phyloP scores from a whole-genome alignment of 305 asterid genomes.

The Striga hermonthica region DNA sequence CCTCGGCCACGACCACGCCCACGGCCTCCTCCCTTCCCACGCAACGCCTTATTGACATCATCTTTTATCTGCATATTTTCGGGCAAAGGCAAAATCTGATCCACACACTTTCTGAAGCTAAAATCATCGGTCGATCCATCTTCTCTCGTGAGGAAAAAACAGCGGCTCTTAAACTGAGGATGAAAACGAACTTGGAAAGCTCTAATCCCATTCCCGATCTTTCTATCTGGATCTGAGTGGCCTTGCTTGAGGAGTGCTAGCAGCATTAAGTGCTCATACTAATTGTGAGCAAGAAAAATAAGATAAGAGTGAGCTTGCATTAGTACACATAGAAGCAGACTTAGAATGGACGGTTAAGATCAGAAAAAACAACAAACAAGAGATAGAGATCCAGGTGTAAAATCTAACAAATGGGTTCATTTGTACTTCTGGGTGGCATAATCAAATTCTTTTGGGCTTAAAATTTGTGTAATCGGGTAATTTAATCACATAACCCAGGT shows the following conservation, averaged over 20 bases:
- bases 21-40: slow-evolving; percentile 60
- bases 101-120: slow-evolving; percentile 92
- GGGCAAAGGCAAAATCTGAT: slow-evolving; percentile 73
- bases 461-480: too few species aligned
- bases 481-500: too few species aligned
- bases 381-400: too few species aligned
- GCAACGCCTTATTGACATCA: slow-evolving; percentile 56
- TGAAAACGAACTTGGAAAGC: slow-evolving; percentile 77
- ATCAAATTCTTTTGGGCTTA: too few species aligned
- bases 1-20: slow-evolving; percentile 59
- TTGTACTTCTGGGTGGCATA: too few species aligned
- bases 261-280: slow-evolving; percentile 70
- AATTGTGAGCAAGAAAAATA: slow-evolving; percentile 22
- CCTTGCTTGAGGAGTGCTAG: slow-evolving; percentile 86
- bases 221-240: slow-evolving; percentile 68
- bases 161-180: slow-evolving; percentile 75
- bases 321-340: background rate
- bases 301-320: slow-evolving; percentile 9
- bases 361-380: too few species aligned
- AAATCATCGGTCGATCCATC: slow-evolving; percentile 76
- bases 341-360: background rate
- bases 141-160: slow-evolving; percentile 79
- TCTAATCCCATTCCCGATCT: slow-evolving; percentile 62
- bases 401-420: too few species aligned
- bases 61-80: slow-evolving; percentile 71